Base-by-base conservation (phyloP, 2,329 filamentous ascomycete species). In the Dendrostoma leiphaemia region DNA sequence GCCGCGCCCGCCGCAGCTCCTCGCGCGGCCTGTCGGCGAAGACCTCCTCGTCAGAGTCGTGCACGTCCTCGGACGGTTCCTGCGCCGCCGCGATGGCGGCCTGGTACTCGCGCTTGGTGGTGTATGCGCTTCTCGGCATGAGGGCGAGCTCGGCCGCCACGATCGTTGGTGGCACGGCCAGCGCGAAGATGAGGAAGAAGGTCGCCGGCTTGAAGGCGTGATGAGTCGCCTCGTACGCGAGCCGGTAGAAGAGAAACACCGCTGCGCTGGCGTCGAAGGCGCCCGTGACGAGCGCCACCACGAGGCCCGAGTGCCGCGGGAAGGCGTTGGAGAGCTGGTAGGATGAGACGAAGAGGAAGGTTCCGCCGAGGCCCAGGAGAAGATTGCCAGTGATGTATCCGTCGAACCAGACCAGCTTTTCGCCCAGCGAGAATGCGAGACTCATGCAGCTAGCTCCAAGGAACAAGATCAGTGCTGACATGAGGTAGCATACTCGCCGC, bases 241-340 rank as follows among this genome's bases (percentile, higher is more conserved):
- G 63, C 12, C 80, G 76, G 67, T 85, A 85, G 56, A 84, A 67
- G 24, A 86, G 71, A 59, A 84, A 85, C 4, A 85, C 68, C 6
- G 82, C 82, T 24, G 82, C 84, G 7, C 82, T 85, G 4, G 82
- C 80, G 64, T 87, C 83, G 62, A 86, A 87, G 6, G 82, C 82
- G 15, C 83, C 83, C 1, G 83, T 86, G 43, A 87, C 70, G 23
- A 82, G 68, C 1, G 84, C 83, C 10, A 86, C 73, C 51, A 87
- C 82, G 17, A 83, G 69, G 2, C 83, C 83, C 4, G 81, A 78
- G 61, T 79, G 77, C 48, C 73, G 74, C 6, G 83, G 83, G 60
- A 87, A 86, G 10, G 83, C 80, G 65, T 86, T 85, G 19, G 83
- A 83, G 48, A 87, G 75, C 61, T 86, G 82, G 64, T 86, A 86